Conservation (phyloP, 2,329 filamentous ascomycete species). For the Biscogniauxia marginata region DNA sequence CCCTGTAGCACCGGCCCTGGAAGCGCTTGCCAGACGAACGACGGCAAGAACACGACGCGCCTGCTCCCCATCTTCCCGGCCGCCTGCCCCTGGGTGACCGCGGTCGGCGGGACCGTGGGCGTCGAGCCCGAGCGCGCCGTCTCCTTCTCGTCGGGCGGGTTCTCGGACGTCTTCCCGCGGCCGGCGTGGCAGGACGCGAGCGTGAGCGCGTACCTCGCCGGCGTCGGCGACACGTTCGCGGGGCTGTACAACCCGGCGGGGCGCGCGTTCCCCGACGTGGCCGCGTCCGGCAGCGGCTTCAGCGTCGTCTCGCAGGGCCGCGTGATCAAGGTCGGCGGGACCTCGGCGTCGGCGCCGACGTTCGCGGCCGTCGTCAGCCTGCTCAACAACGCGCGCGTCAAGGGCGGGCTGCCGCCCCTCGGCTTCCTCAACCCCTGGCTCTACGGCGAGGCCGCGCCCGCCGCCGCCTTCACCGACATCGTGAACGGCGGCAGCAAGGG, state of each 20-base stretch:
- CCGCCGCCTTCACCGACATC: constrained; percentile 38
- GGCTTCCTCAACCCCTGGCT: constrained; percentile 64
- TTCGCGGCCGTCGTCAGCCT: constrained; percentile 63
- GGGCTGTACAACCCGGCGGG: constrained; percentile 46
- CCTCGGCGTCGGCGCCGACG: constrained; percentile 58
- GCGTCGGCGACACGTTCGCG: constrained; percentile 37
- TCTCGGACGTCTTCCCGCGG: constrained; percentile 46
- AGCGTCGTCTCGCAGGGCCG: constrained; percentile 29
- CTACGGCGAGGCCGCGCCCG: constrained; percentile 38
- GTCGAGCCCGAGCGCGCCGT: constrained; percentile 50
- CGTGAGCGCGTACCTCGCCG: constrained; percentile 43
- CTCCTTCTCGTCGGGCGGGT: constrained; percentile 51
- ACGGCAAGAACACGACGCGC: constrained; percentile 49
- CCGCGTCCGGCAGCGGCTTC: constrained; percentile 48
- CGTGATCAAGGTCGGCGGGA: constrained; percentile 37
- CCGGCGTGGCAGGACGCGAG: constrained; percentile 46
- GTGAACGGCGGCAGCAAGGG: constrained; percentile 33
- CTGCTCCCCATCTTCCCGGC: constrained; percentile 56
- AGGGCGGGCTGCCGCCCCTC: constrained; percentile 49
- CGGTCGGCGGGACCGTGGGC: constrained; percentile 56
- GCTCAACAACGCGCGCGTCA: constrained; percentile 61
- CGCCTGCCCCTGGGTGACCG: constrained; percentile 56
- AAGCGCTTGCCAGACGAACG: constrained; percentile 50
- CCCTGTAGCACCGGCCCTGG: constrained; percentile 24
- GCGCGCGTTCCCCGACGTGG: constrained; percentile 60